Evolutionary conservation across 176 grass and related monocot genomes (phyloP), one percentile per base, ranked within the genome.

Genomic region (Zizania latifolia): DNA sequence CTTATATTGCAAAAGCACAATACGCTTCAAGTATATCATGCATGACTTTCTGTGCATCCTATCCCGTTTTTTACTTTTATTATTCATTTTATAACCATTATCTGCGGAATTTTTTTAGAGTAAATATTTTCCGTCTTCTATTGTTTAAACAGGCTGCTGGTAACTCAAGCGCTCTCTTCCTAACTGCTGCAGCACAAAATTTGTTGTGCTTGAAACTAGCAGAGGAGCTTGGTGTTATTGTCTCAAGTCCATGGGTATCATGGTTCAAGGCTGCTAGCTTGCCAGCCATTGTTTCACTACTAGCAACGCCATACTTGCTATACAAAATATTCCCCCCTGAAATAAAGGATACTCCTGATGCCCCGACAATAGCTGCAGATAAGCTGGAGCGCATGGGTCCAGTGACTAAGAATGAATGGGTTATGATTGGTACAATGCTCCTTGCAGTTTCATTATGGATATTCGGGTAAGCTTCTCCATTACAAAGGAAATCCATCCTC

Each of bases 211-310:
- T 97, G 72, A 93, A 90, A 58, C 65, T 97, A 69, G 93, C 93
- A 30, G 85, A 97, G 70, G 93, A 97, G 40, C 85, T 97, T 79
- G 93, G 90, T 68, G 78, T 97, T 50, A 43, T 63, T 28, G 81
- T 97, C 62, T 44, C 73, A 77, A 97, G 87, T 82, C 93, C 93
- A 70, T 97, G 93, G 93, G 59, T 97, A 19, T 17, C 83, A 71
- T 97, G 93, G 93, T 93, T 97, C 83, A 68, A 86, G 73, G 90
- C 83, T 58, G 90, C 93, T 81, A 93, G 93, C 82, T 97, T 97
- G 68, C 90, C 90, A 14, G 93, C 93, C 76, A 84, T 93, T 57
- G 32, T 76, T 58, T 86, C 88, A 33, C 77, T 97, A 54, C 56
- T 93, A 33, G 71, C 65, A 79, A 90, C 83, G 61, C 90, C 93